Percentiles rank a stretch among this genome's conserved stretches.
Evolutionary conservation across 208 protist species (phyloP).

Genomic region (Acanthamoeba triangularis): DNA sequence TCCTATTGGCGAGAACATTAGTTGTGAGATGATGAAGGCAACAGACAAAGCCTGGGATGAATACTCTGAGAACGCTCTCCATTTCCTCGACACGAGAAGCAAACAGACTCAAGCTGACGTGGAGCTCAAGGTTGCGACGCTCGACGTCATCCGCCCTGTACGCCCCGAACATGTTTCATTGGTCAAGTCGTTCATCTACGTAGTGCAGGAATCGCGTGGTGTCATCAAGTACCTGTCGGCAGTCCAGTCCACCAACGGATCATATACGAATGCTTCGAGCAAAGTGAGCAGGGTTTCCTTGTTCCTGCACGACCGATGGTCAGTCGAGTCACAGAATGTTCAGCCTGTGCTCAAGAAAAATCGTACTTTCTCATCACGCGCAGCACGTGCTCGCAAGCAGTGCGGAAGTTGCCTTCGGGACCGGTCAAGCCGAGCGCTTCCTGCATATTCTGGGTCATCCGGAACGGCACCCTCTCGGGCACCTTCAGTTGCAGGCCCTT

Average conservation of each 20-base stretch:
- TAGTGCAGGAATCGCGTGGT: background rate
- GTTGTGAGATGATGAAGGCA: background rate
- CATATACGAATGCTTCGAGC: conserved; percentile 93
- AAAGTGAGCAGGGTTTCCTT: conserved; percentile 68
- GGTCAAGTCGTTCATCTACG: background rate
- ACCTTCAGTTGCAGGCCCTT: conserved; percentile 94
- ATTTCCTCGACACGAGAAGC: conserved; percentile 69
- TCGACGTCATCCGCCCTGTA: conserved; percentile 65
- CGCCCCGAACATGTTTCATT: background rate
- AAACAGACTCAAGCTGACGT: conserved; percentile 51
- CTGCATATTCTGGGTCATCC: conserved; percentile 97
- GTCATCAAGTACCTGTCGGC: conserved; percentile 6
- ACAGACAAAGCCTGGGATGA: background rate
- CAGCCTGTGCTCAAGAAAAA: background rate
- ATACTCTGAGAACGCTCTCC: conserved; percentile 56
- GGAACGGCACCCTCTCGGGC: conserved; percentile 98
- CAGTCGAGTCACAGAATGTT: background rate
- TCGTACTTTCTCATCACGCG: conserved; percentile 90
- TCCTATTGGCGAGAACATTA: background rate
- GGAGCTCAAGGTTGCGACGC: conserved; percentile 36
- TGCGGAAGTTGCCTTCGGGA: conserved; percentile 95
- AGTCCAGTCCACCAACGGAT: conserved; percentile 89
- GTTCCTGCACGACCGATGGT: background rate
- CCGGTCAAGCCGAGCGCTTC: conserved; percentile 95
- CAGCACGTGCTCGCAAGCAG: conserved; percentile 94